Percentiles rank a stretch among this genome's conserved stretches.
Evolutionary conservation across 208 protist species (phyloP).

Genomic region (Leptomonas seymouri): DNA sequence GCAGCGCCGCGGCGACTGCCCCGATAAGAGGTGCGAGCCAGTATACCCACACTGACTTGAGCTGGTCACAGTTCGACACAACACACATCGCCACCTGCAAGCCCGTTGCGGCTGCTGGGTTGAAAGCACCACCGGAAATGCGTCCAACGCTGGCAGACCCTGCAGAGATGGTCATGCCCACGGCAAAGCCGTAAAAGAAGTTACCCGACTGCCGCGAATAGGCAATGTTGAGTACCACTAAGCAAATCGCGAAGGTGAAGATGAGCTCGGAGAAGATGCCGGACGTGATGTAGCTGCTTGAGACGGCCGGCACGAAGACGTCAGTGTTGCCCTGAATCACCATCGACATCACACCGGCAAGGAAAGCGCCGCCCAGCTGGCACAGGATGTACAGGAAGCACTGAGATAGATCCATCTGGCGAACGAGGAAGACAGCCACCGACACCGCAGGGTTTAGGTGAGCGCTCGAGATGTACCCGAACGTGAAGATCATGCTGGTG

Average conservation of each 20-base stretch:
- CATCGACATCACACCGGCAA: slow-evolving; percentile 78
- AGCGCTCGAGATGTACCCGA: slow-evolving; percentile 79
- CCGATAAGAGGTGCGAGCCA: slow-evolving; percentile 81
- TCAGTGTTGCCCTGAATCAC: slow-evolving; percentile 65
- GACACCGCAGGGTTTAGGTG: slow-evolving; percentile 90
- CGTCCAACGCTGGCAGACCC: slow-evolving; percentile 64
- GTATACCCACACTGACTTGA: slow-evolving; percentile 82
- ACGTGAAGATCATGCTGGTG: slow-evolving; percentile 80
- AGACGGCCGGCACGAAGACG: slow-evolving; percentile 75
- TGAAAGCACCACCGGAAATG: slow-evolving; percentile 84
- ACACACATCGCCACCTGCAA: slow-evolving; percentile 80
- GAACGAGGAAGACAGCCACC: slow-evolving; percentile 70
- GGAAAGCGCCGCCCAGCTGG: slow-evolving; percentile 63
- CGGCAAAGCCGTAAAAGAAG: slow-evolving; percentile 86
- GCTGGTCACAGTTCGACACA: slow-evolving; percentile 60
- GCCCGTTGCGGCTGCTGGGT: slow-evolving; percentile 81
- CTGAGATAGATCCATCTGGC: slow-evolving; percentile 52
- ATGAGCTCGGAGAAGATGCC: slow-evolving; percentile 85
- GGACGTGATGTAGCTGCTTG: slow-evolving; percentile 57
- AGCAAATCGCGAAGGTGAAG: slow-evolving; percentile 78
- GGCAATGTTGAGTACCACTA: slow-evolving; percentile 77
- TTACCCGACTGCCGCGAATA: slow-evolving; percentile 72
- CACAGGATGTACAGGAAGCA: slow-evolving; percentile 69
- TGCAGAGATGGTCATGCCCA: slow-evolving; percentile 77
- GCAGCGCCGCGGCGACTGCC: slow-evolving; percentile 52